Conservation (phyloP, 2,329 filamentous ascomycete species). For the Fusarium acutatum region DNA sequence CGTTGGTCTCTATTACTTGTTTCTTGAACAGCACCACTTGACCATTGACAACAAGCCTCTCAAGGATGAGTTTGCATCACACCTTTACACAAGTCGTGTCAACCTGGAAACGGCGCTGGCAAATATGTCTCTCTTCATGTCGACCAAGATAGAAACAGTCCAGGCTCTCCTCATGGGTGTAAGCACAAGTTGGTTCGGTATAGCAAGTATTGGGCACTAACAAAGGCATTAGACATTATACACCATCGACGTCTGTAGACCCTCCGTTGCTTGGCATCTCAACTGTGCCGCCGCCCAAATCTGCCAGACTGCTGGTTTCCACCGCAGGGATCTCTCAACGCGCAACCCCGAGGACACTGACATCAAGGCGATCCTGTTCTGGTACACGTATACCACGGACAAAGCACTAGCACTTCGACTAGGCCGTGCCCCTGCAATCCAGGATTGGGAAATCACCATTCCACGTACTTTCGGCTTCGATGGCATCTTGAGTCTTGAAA, state of each 20-base stretch:
- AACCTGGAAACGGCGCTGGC: constrained; percentile 61
- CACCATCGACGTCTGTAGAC: constrained; percentile 68
- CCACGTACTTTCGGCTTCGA: constrained; percentile 55
- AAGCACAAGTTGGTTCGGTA: constrained; percentile 34
- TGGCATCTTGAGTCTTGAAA: constrained; percentile 46
- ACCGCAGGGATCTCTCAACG: constrained; percentile 51
- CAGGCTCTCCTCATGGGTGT: constrained; percentile 68
- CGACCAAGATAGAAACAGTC: constrained; percentile 62
- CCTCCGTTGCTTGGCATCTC: constrained; percentile 71
- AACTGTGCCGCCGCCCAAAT: constrained; percentile 66
- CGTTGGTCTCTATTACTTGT: constrained; percentile 59
- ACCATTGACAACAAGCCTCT: constrained; percentile 43
- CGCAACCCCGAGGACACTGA: constrained; percentile 45
- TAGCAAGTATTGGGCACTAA: neutral
- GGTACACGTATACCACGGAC: constrained; percentile 65
- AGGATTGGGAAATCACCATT: constrained; percentile 67
- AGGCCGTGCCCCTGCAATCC: constrained; percentile 65
- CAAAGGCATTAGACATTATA: constrained; percentile 59
- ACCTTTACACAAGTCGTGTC: constrained; percentile 53
- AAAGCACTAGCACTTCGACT: constrained; percentile 66
- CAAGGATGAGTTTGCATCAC: constrained; percentile 49
- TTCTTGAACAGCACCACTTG: constrained; percentile 56
- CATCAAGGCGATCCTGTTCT: constrained; percentile 56
- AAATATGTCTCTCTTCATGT: constrained; percentile 64
- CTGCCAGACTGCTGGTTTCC: constrained; percentile 70